Conservation (phyloP, 352 stramenopile species). For the Pythium scleroteichum region DNA sequence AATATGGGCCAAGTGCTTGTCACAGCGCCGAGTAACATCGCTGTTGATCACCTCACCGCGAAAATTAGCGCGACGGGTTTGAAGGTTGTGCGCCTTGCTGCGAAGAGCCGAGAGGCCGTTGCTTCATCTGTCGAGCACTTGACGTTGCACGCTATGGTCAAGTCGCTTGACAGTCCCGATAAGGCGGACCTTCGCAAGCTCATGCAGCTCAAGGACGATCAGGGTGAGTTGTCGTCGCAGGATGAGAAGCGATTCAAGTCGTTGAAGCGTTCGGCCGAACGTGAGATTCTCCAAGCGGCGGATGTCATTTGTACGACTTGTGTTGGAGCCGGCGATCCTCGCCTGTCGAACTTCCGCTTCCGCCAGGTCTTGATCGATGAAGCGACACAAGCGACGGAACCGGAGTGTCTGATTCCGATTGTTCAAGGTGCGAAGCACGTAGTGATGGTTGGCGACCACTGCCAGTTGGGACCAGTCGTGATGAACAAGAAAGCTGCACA, state of each 20-base stretch:
- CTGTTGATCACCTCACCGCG: conserved; percentile 94
- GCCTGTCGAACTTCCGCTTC: conserved; percentile 98
- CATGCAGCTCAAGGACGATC: conserved; percentile 95
- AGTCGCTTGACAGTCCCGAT: conserved; percentile 85
- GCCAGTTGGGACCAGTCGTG: conserved; percentile 97
- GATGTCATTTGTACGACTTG: conserved; percentile 99
- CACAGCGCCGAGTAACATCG: conserved; percentile 98
- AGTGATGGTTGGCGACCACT: conserved; percentile 99
- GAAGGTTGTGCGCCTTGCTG: conserved; percentile 97
- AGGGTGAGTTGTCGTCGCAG: conserved; percentile 92
- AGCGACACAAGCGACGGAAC: conserved; percentile 99
- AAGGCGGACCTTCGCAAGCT: conserved; percentile 92
- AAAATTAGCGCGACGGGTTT: conserved; percentile 96
- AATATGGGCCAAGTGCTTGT: conserved; percentile 99
- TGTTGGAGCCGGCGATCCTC: conserved; percentile 96
- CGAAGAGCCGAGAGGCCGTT: conserved; percentile 96
- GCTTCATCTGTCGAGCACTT: conserved; percentile 96
- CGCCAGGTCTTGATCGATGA: conserved; percentile 99
- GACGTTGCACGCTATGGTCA: conserved; percentile 97
- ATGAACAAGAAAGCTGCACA: conserved; percentile 99
- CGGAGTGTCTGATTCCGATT: conserved; percentile 99
- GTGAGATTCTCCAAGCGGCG: conserved; percentile 97
- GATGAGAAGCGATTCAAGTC: conserved; percentile 97
- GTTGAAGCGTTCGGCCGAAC: conserved; percentile 91
- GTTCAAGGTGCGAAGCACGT: conserved; percentile 98